Conservation (phyloP, 2,329 filamentous ascomycete genomes). For the Didymella exigua region DNA sequence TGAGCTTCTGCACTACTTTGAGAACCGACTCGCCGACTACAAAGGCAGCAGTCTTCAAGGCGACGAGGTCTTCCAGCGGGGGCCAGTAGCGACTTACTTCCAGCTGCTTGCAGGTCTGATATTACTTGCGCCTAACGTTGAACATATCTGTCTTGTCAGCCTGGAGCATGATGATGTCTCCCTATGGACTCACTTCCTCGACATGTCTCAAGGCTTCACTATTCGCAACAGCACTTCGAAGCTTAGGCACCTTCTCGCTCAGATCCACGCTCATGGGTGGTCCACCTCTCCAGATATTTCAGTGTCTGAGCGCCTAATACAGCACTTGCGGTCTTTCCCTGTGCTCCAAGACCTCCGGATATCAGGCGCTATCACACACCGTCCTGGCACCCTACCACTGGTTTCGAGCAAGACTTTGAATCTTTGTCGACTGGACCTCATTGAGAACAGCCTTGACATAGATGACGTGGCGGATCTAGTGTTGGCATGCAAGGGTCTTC, state of each 20-base stretch:
- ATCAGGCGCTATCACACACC: slow-evolving; percentile 15
- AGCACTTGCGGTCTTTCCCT: slow-evolving; percentile 13
- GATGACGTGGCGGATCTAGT: slow-evolving; percentile 15
- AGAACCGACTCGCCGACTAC: slow-evolving; percentile 33
- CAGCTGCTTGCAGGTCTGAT: slow-evolving; percentile 27
- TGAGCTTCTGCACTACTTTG: slow-evolving; percentile 29
- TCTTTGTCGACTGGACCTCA: slow-evolving; percentile 29
- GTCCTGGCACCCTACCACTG: not conserved
- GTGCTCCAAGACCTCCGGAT: slow-evolving; percentile 22
- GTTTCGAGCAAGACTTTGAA: slow-evolving; percentile 1
- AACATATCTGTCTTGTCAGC: slow-evolving; percentile 30
- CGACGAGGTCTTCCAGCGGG: slow-evolving; percentile 6
- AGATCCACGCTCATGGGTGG: slow-evolving; percentile 18
- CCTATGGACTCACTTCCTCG: slow-evolving; percentile 29
- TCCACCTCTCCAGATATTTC: not conserved
- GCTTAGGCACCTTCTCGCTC: slow-evolving; percentile 24
- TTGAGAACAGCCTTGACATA: slow-evolving; percentile 21
- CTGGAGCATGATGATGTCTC: slow-evolving; percentile 26
- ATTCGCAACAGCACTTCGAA: slow-evolving; percentile 14
- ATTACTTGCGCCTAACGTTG: slow-evolving; percentile 23
- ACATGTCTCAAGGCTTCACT: not conserved
- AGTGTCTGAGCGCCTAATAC: slow-evolving; percentile 16
- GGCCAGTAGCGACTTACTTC: slow-evolving; percentile 25
- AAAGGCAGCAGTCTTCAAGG: slow-evolving; percentile 24
- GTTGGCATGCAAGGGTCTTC: slow-evolving; percentile 21